Conservation (phyloP, 1,284 basidiomycete species). For the Coniferiporia sulphurascens region DNA sequence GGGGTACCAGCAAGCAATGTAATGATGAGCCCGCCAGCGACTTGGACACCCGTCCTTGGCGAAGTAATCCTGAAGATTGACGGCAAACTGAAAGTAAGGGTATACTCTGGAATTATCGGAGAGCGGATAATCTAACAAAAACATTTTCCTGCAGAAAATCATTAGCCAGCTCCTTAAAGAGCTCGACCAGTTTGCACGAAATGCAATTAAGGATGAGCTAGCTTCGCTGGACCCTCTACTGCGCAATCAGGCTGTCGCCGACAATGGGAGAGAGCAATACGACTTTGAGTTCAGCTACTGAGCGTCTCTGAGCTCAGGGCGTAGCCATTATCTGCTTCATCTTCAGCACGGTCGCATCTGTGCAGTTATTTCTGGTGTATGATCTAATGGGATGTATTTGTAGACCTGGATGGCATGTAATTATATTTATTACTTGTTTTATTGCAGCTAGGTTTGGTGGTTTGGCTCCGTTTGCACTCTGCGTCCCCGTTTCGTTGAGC, state of each 20-base stretch:
- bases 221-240: constrained; percentile 73
- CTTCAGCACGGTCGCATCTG: background rate
- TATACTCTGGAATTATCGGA: constrained; percentile 7
- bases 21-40: constrained; percentile 48
- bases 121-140: constrained; percentile 3
- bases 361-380: background rate
- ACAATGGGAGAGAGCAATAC: constrained; percentile 36
- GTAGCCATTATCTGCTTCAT: background rate
- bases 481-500: background rate
- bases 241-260: constrained; percentile 42
- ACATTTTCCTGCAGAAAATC: constrained; percentile 57
- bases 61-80: constrained; percentile 79
- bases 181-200: constrained; percentile 73
- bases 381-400: background rate
- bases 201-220: constrained; percentile 76
- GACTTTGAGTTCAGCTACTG: constrained; percentile 36
- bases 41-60: constrained; percentile 56
- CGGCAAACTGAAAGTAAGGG: constrained; percentile 70
- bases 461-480: too few relatives aligned
- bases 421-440: background rate
- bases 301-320: background rate
- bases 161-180: constrained; percentile 72
- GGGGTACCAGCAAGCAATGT: constrained; percentile 23
- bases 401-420: background rate
- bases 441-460: background rate